These are phyloP conservation scores for Dactylellina leptospora DNA, from an alignment of 2,329 filamentous ascomycete genomes.

Conservation along the genomic window DNA sequence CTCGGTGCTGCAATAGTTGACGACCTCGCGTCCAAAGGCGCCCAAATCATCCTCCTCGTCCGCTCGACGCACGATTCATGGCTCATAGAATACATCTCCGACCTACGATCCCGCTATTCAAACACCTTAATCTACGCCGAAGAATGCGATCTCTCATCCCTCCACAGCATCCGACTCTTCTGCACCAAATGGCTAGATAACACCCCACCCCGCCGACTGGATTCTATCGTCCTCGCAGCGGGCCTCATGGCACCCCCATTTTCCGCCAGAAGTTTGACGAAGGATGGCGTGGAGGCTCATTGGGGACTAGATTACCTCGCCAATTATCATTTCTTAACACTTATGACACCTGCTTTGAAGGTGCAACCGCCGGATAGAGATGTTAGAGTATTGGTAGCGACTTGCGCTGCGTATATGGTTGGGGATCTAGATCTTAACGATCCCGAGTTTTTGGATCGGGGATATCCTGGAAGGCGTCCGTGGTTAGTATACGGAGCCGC, in stretches of 20 bases:
- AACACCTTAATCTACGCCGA: conserved; percentile 95
- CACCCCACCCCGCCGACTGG: conserved; percentile 82
- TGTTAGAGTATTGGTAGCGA: conserved; percentile 84
- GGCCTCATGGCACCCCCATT: conserved; percentile 77
- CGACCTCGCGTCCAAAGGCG: conserved; percentile 80
- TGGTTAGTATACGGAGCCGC: conserved; percentile 57
- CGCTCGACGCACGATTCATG: conserved; percentile 86
- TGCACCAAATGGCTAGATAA: conserved; percentile 99
- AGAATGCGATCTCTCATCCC: conserved; percentile 84
- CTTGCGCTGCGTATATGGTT: conserved; percentile 89
- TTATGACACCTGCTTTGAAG: conserved; percentile 86
- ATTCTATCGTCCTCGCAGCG: conserved; percentile 89
- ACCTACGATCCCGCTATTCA: conserved; percentile 76
- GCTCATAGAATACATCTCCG: conserved; percentile 89
- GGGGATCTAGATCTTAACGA: conserved; percentile 64
- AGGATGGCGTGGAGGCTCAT: conserved; percentile 83
- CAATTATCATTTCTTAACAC: conserved; percentile 93
- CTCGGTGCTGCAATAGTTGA: conserved; percentile 81
- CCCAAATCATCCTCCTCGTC: conserved; percentile 89
- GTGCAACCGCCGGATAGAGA: conserved; percentile 94
- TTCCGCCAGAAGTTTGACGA: conserved; percentile 69
- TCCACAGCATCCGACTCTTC: conserved; percentile 91
- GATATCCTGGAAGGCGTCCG: conserved; percentile 65
- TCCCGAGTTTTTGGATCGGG: conserved; percentile 61
- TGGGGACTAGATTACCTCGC: conserved; percentile 96